Evolutionary conservation across 2,329 filamentous ascomycete genomes (phyloP), one percentile per base, ranked within the genome.

Genomic region (Pyrenochaeta sp.): DNA sequence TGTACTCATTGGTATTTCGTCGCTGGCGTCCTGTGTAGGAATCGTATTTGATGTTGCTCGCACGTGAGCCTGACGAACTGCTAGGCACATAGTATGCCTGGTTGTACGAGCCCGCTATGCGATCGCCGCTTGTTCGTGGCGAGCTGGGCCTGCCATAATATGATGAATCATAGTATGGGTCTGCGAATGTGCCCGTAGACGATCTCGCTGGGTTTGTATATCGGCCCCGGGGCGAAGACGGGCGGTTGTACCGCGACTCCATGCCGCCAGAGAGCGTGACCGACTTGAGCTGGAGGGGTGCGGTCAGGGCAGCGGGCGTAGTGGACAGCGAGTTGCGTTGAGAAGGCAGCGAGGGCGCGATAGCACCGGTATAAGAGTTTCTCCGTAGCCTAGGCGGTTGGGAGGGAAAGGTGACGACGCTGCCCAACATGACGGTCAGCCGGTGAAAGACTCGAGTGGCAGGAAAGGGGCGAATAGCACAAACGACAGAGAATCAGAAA

Each of bases 1-100:
- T 61, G 50, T 65, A 68, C 55, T 72, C 79, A 63, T 78, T 74
- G 7, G 81, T 83, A 42, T 79, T 81, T 7, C 81, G 73, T 34
- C 81, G 77, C 4, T 81, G 80, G 56, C 81, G 74, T 45, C 79
- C 78, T 7, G 76, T 72, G 71, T 82, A 82, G 8, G 78, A 71
- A 62, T 82, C 80, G 66, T 79, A 79, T 50, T 77, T 77, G 65
- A 71, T 54, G 49, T 59, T 72, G 45, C 58, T 65, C 5, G 64
- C 44, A 27, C 74, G 72, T 8, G 73, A 70, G 58, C 66, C 54
- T 67, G 70, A 61, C 15, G 72, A 67, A 54, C 50, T 66, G 61
- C 50, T 69, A 42, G 72, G 69, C 10, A 63, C 52, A 52, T 76
- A 72, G 46, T 67, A 67, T 30, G 44, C 49, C 22, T 58, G 53